phyloP scores from a whole-genome alignment of 495 filamentous ascomycete species.

The Aspergillus ostianus region DNA sequence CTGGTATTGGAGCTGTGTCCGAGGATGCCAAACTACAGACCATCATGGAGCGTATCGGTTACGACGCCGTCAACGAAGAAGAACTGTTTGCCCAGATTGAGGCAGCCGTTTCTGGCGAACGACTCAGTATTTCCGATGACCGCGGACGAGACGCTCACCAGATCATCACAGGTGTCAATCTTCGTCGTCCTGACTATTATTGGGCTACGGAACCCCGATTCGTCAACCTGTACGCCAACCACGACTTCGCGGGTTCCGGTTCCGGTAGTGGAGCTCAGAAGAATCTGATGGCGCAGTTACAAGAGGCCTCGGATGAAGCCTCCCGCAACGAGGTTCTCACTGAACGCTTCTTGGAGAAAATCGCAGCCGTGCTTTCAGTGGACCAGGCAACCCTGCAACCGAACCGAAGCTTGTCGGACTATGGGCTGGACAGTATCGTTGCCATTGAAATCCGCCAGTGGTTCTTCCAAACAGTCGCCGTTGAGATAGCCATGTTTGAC shows the following conservation, averaged over 20 bases:
- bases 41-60: neutral
- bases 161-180: constrained; percentile 22
- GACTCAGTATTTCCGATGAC: neutral
- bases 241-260: neutral
- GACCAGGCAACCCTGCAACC: constrained; percentile 19
- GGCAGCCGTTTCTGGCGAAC: constrained; percentile 19
- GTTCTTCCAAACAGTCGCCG: constrained; percentile 32
- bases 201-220: constrained; percentile 23
- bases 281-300: neutral
- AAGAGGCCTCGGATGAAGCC: neutral
- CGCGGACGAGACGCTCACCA: constrained; percentile 18
- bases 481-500: constrained; percentile 43
- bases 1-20: neutral
- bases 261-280: neutral
- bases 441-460: constrained; percentile 33
- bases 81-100: constrained; percentile 31
- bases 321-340: neutral
- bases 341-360: neutral
- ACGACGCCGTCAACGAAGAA: neutral
- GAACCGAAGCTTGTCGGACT: neutral
- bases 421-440: constrained; percentile 28
- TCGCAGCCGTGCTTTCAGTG: constrained; percentile 18
- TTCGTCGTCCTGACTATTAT: constrained; percentile 19
- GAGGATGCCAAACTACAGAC: neutral
- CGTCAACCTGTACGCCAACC: constrained; percentile 3